Conservation (phyloP, 2,329 filamentous ascomycete genomes). For the Aspergillus phoenicis region DNA sequence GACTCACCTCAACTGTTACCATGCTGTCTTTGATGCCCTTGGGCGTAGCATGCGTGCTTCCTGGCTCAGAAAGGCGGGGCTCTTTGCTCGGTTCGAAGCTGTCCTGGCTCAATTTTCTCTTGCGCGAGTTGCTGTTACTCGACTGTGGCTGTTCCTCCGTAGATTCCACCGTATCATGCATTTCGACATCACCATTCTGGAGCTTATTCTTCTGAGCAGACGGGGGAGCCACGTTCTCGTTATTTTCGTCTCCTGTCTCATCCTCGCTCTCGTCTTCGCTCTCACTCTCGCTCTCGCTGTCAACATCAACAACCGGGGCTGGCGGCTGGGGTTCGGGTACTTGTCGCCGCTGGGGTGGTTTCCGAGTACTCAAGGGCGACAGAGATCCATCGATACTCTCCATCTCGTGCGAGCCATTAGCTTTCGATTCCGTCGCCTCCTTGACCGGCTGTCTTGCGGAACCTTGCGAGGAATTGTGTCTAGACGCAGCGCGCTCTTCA, state of each 20-base stretch:
- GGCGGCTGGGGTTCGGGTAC: neutral
- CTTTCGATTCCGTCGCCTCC: neutral
- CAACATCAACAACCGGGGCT: neutral
- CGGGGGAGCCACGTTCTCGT: neutral
- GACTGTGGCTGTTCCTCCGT: neutral
- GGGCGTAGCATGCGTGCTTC: slow-evolving; percentile 5
- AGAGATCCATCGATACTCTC: neutral
- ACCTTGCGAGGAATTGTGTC: slow-evolving; percentile 4
- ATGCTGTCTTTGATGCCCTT: slow-evolving; percentile 6
- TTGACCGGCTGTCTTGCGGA: neutral
- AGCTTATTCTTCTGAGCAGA: slow-evolving; percentile 1
- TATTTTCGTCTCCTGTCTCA: neutral
- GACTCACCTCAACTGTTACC: slow-evolving; percentile 16
- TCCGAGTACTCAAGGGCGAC: neutral
- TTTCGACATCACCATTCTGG: slow-evolving; percentile 22
- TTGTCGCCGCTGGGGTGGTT: neutral
- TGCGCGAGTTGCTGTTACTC: slow-evolving; percentile 19
- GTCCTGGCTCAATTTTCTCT: slow-evolving; percentile 32
- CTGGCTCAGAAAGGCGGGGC: slow-evolving; percentile 25
- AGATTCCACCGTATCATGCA: slow-evolving; percentile 14
- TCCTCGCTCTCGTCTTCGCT: slow-evolving; percentile 1
- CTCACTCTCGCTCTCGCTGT: neutral
- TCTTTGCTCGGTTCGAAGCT: slow-evolving; percentile 26
- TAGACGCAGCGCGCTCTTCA: neutral
- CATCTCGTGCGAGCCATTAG: neutral